Conservation (phyloP, 129 eudicot species). For the Helichrysum umbraculigerum region DNA sequence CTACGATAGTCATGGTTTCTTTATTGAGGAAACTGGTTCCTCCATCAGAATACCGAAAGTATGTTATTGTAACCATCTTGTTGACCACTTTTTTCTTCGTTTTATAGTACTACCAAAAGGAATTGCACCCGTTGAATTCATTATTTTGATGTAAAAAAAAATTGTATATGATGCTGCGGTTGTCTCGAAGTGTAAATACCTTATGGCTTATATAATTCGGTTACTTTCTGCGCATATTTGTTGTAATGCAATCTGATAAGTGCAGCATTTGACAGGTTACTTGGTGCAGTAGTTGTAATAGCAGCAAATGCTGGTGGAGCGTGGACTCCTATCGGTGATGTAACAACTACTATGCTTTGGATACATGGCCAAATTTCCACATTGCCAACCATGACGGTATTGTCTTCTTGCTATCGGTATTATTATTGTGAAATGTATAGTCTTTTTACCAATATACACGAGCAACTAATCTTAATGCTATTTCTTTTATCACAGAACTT, state of each 20-base stretch:
- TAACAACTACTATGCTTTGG: constrained; percentile 99
- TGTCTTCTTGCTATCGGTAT: constrained; percentile 15
- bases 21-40: constrained; percentile 90
- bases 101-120: neutral
- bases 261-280: constrained; percentile 52
- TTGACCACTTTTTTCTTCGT: neutral
- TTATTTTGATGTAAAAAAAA: neutral
- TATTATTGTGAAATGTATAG: neutral
- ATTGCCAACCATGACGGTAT: constrained; percentile 84
- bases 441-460: neutral
- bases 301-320: constrained; percentile 99
- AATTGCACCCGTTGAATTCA: neutral
- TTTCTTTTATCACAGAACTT: constrained; percentile 50
- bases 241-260: constrained; percentile 14
- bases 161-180: neutral
- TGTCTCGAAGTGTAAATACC: neutral
- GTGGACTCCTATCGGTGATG: constrained; percentile 99
- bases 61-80: constrained; percentile 28
- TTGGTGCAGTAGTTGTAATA: constrained; percentile 92
- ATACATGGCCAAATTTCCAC: constrained; percentile 98
- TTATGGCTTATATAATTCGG: neutral
- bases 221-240: neutral
- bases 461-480: constrained; percentile 2
- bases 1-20: constrained; percentile 98
- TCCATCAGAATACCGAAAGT: constrained; percentile 95